Evolutionary conservation across 2,329 filamentous ascomycete species (phyloP).

Genomic region (Rhexocercosporidium sp.): DNA sequence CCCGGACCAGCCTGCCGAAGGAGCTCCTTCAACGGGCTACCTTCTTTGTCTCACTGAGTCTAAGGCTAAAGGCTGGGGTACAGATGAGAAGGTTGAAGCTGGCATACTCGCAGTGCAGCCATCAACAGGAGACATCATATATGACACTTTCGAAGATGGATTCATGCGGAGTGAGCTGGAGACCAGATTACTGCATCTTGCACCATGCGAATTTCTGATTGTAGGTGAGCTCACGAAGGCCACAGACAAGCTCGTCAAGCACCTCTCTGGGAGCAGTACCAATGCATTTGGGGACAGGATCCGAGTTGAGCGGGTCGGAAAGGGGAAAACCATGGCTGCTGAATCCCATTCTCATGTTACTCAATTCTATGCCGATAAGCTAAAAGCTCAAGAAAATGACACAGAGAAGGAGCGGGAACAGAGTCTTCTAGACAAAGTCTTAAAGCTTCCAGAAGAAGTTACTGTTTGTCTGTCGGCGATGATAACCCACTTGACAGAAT

Average conservation of each 20-base stretch:
- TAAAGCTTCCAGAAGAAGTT: conserved; percentile 83
- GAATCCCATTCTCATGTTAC: conserved; percentile 89
- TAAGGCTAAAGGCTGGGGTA: conserved; percentile 78
- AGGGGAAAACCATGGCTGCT: conserved; percentile 79
- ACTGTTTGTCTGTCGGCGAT: conserved; percentile 94
- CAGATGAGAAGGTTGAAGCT: conserved; percentile 91
- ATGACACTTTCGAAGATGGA: conserved; percentile 94
- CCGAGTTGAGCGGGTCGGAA: conserved; percentile 79
- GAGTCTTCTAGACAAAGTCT: conserved; percentile 80
- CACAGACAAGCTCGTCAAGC: conserved; percentile 89
- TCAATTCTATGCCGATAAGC: conserved; percentile 87
- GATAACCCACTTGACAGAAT: conserved; percentile 92
- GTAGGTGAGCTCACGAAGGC: conserved; percentile 89
- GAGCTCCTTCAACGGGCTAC: conserved; percentile 76
- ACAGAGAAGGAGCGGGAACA: conserved; percentile 59
- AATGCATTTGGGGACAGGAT: conserved; percentile 93
- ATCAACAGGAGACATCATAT: conserved; percentile 92
- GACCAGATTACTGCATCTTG: conserved; percentile 92
- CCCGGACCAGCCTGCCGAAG: conserved; percentile 61
- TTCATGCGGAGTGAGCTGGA: conserved; percentile 98
- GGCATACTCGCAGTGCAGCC: conserved; percentile 95
- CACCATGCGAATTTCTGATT: conserved; percentile 92
- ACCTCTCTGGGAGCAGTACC: conserved; percentile 85
- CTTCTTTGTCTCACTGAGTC: conserved; percentile 90
- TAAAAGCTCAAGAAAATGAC: conserved; percentile 63